Conservation (phyloP, 2,329 filamentous ascomycete species). For the Pestalotiopsis sp. region DNA sequence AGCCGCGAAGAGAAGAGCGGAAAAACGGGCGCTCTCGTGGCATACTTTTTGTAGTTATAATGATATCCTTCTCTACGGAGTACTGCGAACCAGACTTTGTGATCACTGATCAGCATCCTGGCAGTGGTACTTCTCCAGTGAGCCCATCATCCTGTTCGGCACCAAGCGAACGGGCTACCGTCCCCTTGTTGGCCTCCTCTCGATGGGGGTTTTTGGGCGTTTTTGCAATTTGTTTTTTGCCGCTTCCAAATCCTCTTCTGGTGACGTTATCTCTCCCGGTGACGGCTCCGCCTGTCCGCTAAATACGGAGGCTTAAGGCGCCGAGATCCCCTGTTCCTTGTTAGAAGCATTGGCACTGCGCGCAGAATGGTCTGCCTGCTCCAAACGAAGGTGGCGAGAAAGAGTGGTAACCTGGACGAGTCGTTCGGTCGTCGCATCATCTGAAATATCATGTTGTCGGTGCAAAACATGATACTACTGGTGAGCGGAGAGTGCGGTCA, state of each 20-base stretch:
- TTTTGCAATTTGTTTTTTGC: not conserved
- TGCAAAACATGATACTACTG: not conserved
- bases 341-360: not conserved
- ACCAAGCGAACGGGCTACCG: not conserved
- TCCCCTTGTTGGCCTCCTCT: not conserved
- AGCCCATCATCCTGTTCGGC: no score
- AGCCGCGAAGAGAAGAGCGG: not conserved
- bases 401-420: not conserved
- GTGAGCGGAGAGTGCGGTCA: not conserved
- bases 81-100: not conserved
- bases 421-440: not conserved
- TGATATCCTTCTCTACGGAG: not conserved
- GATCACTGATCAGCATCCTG: no score
- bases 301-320: not conserved
- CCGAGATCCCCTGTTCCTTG: not conserved
- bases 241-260: not conserved
- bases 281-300: not conserved
- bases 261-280: not conserved
- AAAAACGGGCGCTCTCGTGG: not conserved
- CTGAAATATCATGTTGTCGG: not conserved
- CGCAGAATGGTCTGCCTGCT: not conserved
- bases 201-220: not conserved
- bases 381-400: not conserved
- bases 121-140: no score
- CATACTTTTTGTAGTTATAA: not conserved